Percentiles rank a stretch among this genome's conserved stretches.
phyloP scores from a whole-genome alignment of 2,329 filamentous ascomycete genomes.

The Colletotrichum sojae region DNA sequence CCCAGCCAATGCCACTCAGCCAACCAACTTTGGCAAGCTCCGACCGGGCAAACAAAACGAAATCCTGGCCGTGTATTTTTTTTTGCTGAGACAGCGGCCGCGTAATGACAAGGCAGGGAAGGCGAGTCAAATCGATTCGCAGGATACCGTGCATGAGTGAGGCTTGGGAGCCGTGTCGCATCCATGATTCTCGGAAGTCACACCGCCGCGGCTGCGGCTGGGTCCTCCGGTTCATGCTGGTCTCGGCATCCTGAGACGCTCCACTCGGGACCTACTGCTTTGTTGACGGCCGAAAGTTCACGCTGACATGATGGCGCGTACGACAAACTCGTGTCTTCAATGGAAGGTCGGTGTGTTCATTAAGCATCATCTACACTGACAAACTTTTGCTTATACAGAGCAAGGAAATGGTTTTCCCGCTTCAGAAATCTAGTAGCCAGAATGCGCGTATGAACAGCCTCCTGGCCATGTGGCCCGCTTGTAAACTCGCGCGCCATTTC shows the following conservation, averaged over 20 bases:
- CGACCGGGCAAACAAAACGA: background rate
- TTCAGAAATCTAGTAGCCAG: conserved; percentile 29
- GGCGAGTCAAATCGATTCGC: no score
- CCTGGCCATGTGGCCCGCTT: conserved; percentile 18
- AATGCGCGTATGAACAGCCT: conserved; percentile 13
- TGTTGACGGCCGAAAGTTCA: background rate
- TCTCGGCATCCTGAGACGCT: background rate
- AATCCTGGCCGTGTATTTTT: no score
- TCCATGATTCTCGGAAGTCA: background rate
- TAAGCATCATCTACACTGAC: conserved; percentile 35
- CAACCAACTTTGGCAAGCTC: background rate
- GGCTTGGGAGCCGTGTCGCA: no score
- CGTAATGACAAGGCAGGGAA: no score
- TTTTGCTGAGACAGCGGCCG: no score
- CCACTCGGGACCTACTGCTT: background rate
- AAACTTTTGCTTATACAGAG: conserved; percentile 29
- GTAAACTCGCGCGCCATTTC: conserved; percentile 8
- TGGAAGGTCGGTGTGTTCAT: conserved; percentile 21
- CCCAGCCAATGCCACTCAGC: conserved; percentile 19
- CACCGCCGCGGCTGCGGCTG: background rate
- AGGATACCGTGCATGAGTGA: no score
- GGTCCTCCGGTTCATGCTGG: background rate
- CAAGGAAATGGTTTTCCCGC: conserved; percentile 10
- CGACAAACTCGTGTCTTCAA: background rate
- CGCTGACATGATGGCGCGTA: background rate